These are phyloP conservation scores for Cladosporium halotolerans DNA, from an alignment of 2,329 filamentous ascomycete species.

Conservation along the genomic window DNA sequence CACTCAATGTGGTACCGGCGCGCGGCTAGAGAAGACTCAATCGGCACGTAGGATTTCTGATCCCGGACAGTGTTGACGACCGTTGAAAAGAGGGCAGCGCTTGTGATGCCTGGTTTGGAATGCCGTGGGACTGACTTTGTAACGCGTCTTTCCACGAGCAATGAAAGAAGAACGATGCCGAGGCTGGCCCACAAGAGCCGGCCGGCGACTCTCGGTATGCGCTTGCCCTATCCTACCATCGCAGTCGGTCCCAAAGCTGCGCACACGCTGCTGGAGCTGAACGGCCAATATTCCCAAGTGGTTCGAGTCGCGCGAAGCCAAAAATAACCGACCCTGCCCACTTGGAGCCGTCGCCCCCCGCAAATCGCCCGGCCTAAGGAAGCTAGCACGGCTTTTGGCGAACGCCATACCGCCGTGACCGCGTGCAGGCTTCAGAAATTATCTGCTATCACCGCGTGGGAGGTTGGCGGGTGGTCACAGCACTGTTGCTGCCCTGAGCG, in stretches of 20 bases:
- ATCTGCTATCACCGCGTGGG: not conserved
- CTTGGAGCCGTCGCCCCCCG: too few species aligned
- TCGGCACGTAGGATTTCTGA: not conserved
- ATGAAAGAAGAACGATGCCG: too few species aligned
- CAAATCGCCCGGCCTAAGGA: not conserved
- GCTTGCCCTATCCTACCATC: not conserved
- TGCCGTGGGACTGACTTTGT: not conserved
- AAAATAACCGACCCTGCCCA: not conserved
- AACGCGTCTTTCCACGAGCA: not conserved
- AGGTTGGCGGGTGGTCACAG: not conserved
- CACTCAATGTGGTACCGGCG: not conserved
- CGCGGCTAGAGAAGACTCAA: not conserved
- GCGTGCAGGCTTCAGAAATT: not conserved
- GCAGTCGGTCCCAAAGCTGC: not conserved
- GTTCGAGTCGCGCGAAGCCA: not conserved
- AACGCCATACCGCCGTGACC: not conserved
- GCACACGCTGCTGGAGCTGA: not conserved
- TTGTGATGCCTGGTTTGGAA: not conserved
- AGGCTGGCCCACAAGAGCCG: too few species aligned
- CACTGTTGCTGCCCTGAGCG: not conserved
- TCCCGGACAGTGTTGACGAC: not conserved
- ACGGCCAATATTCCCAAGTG: not conserved
- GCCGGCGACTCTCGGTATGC: too few species aligned
- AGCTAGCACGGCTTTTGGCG: conserved; percentile 5
- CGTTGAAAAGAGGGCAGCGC: not conserved